Percentiles rank a stretch among this genome's conserved stretches.
These are phyloP conservation scores for Peronospora farinosa DNA, from an alignment of 352 stramenopile species.

Conservation along the genomic window DNA sequence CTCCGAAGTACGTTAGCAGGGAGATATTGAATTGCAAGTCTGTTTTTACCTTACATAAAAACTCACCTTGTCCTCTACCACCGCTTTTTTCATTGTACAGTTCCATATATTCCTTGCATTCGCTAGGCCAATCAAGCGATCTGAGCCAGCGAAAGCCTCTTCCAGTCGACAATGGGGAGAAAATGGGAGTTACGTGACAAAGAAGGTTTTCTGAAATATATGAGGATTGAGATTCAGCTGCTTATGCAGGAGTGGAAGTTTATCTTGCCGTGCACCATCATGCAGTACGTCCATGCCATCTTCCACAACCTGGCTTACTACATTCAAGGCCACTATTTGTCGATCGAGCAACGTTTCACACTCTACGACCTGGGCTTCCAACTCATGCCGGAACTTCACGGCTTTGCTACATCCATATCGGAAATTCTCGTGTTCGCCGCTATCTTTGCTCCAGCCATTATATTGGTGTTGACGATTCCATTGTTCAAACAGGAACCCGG, in stretches of 20 bases:
- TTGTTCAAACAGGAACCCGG: constrained; percentile 58
- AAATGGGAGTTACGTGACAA: constrained; percentile 46
- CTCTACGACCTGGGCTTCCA: constrained; percentile 75
- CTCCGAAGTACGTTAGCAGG: too few relatives aligned
- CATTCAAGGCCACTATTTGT: constrained; percentile 65
- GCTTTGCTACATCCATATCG: constrained; percentile 37
- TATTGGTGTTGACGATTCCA: constrained; percentile 58
- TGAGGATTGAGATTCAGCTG: constrained; percentile 55
- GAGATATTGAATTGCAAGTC: too few relatives aligned
- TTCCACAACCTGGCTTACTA: constrained; percentile 87
- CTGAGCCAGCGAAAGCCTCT: not conserved
- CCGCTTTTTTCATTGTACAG: too few relatives aligned
- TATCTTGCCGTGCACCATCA: constrained; percentile 68
- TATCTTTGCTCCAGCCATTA: constrained; percentile 65
- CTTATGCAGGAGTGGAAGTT: constrained; percentile 65
- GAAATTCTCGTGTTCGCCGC: constrained; percentile 75
- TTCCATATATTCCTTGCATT: not conserved
- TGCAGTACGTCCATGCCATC: constrained; percentile 77
- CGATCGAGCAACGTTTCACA: constrained; percentile 56
- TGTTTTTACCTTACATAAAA: too few relatives aligned
- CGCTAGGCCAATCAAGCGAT: not conserved
- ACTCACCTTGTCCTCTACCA: too few relatives aligned
- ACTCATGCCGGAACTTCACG: constrained; percentile 60
- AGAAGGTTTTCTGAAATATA: constrained; percentile 56
- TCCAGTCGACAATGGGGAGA: constrained; percentile 20